Percentiles rank a stretch among this genome's conserved stretches.
phyloP scores from a whole-genome alignment of 352 stramenopile genomes.

The Thalassiosira oceanica region DNA sequence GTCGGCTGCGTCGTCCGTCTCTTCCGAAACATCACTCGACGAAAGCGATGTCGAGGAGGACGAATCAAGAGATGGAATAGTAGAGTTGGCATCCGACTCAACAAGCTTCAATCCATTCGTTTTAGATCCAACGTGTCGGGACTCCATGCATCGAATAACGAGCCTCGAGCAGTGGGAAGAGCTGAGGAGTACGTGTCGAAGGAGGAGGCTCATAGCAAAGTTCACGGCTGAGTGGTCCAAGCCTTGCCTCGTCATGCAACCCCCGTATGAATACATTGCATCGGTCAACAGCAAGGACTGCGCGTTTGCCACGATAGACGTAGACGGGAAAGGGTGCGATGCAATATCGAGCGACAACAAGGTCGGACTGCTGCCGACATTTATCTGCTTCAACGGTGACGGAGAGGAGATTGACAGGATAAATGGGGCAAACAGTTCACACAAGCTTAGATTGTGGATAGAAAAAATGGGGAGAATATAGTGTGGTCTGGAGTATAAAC shows the following conservation, averaged over 20 bases:
- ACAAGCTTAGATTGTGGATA: slow-evolving; percentile 36
- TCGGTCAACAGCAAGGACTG: slow-evolving; percentile 1
- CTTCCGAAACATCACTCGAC: too few species aligned
- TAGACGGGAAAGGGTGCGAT: slow-evolving; percentile 76
- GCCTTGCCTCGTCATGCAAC: slow-evolving; percentile 70
- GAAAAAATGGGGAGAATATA: slow-evolving; percentile 26
- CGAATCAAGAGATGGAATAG: too few species aligned
- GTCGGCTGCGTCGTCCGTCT: too few species aligned
- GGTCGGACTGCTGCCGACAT: slow-evolving; percentile 82
- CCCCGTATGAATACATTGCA: slow-evolving; percentile 49
- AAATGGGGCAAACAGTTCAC: slow-evolving; percentile 50
- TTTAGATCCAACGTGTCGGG: too few species aligned
- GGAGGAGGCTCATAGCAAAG: slow-evolving; percentile 69
- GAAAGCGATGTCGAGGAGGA: too few species aligned
- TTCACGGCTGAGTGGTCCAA: slow-evolving; percentile 77
- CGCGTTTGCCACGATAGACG: slow-evolving; percentile 73
- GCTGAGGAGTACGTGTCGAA: too few species aligned
- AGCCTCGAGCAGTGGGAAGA: too few species aligned
- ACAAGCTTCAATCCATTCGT: too few species aligned
- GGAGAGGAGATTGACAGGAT: slow-evolving; percentile 55
- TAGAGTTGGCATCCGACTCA: too few species aligned
- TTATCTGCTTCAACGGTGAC: slow-evolving; percentile 70
- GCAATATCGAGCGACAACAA: slow-evolving; percentile 61
- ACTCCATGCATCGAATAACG: too few species aligned
- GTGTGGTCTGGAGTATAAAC: too few species aligned